phyloP scores from a whole-genome alignment of 2,329 filamentous ascomycete genomes.

The Grosmannia penicillata region DNA sequence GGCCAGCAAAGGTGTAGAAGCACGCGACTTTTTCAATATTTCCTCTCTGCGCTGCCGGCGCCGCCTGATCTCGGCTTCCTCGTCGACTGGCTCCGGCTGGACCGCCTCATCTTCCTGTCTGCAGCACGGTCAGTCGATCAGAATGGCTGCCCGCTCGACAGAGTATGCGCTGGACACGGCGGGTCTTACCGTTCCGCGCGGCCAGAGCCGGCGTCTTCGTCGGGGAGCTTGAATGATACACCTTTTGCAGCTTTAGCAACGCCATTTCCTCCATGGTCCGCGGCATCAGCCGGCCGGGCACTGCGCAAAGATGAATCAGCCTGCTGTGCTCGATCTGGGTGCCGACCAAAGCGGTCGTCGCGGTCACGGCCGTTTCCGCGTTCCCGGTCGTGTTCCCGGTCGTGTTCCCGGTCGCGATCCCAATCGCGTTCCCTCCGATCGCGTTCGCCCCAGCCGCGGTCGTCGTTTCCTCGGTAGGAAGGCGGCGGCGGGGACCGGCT shows the following conservation, averaged over 20 bases:
- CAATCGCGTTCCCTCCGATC: slow-evolving; percentile 16
- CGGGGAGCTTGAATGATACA: slow-evolving; percentile 31
- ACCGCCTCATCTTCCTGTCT: slow-evolving; percentile 28
- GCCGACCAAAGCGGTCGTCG: slow-evolving; percentile 15
- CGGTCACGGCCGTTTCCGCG: slow-evolving; percentile 17
- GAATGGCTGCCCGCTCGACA: neutral
- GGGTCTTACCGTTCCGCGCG: neutral
- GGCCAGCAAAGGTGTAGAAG: slow-evolving; percentile 58
- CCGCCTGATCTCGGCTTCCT: slow-evolving; percentile 71
- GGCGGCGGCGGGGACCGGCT: slow-evolving; percentile 30
- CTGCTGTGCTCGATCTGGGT: slow-evolving; percentile 15
- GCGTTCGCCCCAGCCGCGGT: slow-evolving; percentile 17
- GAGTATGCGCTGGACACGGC: neutral
- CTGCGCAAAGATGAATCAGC: no score
- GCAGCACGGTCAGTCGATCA: slow-evolving; percentile 3
- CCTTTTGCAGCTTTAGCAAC: slow-evolving; percentile 52
- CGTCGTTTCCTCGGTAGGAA: slow-evolving; percentile 20
- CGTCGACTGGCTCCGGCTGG: slow-evolving; percentile 51
- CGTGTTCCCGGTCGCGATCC: neutral
- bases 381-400: slow-evolving; percentile 17
- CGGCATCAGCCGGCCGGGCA: slow-evolving; percentile 21
- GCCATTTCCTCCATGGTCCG: neutral
- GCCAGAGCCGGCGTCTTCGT: neutral
- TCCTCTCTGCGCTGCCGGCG: slow-evolving; percentile 74
- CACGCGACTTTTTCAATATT: slow-evolving; percentile 68